Percentiles rank a stretch among this genome's conserved stretches.
These are phyloP conservation scores for Cyberlindnera euphorbiiphila DNA, from an alignment of 805 yeast species.

Conservation along the genomic window DNA sequence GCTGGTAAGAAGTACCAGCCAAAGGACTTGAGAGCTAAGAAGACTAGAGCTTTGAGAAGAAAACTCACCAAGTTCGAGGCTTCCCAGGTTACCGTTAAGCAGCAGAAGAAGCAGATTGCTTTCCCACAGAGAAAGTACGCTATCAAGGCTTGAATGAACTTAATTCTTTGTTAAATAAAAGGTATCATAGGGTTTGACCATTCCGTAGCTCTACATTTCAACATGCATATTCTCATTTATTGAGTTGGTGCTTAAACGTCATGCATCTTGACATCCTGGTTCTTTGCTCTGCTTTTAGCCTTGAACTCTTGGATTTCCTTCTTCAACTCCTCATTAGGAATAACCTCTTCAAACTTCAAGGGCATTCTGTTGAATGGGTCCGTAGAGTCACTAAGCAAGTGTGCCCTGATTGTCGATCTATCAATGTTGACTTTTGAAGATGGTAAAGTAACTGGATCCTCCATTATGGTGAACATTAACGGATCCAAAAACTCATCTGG, in stretches of 20 bases:
- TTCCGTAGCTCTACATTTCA: no score
- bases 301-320: constrained; percentile 50
- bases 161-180: constrained; percentile 21
- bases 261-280: constrained; percentile 12
- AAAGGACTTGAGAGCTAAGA: constrained; percentile 98
- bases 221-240: no score
- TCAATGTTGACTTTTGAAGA: constrained; percentile 82
- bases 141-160: constrained; percentile 79
- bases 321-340: constrained; percentile 70
- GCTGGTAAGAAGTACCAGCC: constrained; percentile 93
- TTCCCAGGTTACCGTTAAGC: constrained; percentile 76
- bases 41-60: constrained; percentile 99
- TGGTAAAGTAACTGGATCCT: constrained; percentile 94
- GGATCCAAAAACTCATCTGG: constrained; percentile 98
- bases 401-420: constrained; percentile 87
- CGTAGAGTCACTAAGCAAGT: constrained; percentile 87
- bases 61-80: constrained; percentile 86
- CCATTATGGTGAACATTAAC: constrained; percentile 92
- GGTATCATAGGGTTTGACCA: constrained; percentile 29
- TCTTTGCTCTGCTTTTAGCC: constrained; percentile 10
- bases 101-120: constrained; percentile 87
- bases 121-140: constrained; percentile 99
- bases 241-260: no score
- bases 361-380: constrained; percentile 98
- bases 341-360: constrained; percentile 80